Evolutionary conservation across 805 yeast species (phyloP).

Genomic region (Crinitomyces ghanaensis): DNA sequence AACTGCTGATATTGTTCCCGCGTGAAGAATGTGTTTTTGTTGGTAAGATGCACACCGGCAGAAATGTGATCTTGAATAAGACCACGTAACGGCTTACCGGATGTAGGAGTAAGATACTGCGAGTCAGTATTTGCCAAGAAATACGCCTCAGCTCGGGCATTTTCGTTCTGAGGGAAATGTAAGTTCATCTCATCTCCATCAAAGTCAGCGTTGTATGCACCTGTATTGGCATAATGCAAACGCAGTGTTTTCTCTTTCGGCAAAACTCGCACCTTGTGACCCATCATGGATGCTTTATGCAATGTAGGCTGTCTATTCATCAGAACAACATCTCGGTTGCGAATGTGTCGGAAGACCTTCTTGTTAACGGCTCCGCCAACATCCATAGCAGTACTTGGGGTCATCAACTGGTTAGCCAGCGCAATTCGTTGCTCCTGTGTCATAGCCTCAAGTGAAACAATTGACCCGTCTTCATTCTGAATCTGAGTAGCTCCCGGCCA

Average conservation of each 20-base stretch:
- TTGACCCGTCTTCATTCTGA: constrained; percentile 88
- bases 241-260: constrained; percentile 97
- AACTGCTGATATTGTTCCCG: constrained; percentile 90
- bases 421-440: constrained; percentile 89
- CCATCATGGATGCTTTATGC: constrained; percentile 99
- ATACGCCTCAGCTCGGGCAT: constrained; percentile 94
- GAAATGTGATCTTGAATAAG: constrained; percentile 97
- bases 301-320: constrained; percentile 99
- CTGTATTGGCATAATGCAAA: constrained; percentile 96
- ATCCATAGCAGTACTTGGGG: constrained; percentile 48
- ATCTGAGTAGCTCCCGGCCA: constrained; percentile 99
- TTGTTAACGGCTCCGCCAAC: constrained; percentile 62
- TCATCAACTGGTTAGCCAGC: constrained; percentile 82
- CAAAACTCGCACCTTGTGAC: constrained; percentile 91
- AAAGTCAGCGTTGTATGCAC: constrained; percentile 99
- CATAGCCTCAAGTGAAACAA: constrained; percentile 78
- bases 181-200: constrained; percentile 99
- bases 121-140: constrained; percentile 94
- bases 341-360: constrained; percentile 89
- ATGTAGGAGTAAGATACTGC: constrained; percentile 95
- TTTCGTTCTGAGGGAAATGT: constrained; percentile 98
- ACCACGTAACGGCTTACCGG: constrained; percentile 98
- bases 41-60: constrained; percentile 98
- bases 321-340: constrained; percentile 86
- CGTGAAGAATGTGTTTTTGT: constrained; percentile 81